Evolutionary conservation across 139 green algal species (phyloP).

Genomic region (Penium margaritaceum): DNA sequence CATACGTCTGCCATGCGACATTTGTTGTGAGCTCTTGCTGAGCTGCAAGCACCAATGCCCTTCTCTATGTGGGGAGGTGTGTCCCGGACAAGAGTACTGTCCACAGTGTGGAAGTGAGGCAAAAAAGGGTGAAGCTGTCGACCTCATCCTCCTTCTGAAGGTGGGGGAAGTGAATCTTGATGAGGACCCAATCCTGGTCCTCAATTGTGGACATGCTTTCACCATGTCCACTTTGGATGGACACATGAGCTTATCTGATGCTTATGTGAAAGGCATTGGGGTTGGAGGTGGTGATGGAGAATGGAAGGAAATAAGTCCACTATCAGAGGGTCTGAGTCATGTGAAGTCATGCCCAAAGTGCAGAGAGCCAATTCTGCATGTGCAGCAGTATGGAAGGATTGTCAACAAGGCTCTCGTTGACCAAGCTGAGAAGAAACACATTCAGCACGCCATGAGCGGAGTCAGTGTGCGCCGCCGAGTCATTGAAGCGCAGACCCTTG

Average conservation of each 20-base stretch:
- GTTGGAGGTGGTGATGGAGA: no score
- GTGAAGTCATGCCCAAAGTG: slow-evolving; percentile 42
- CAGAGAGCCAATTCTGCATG: slow-evolving; percentile 13
- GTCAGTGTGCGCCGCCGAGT: no score
- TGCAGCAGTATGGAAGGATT: slow-evolving; percentile 43
- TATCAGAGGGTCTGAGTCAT: no score
- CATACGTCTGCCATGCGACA: slow-evolving; percentile 60
- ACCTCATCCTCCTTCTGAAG: slow-evolving; percentile 48
- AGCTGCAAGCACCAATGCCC: slow-evolving; percentile 57
- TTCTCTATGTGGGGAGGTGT: slow-evolving; percentile 54
- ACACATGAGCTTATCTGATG: slow-evolving; percentile 10
- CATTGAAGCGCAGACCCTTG: no score
- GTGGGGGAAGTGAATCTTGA: slow-evolving; percentile 49
- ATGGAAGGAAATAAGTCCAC: no score
- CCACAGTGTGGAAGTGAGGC: slow-evolving; percentile 15
- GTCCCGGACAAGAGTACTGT: slow-evolving; percentile 43
- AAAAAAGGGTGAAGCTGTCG: slow-evolving; percentile 42
- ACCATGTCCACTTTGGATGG: slow-evolving; percentile 39
- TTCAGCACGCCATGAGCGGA: neutral
- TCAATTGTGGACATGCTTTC: slow-evolving; percentile 56
- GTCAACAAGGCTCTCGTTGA: slow-evolving; percentile 44
- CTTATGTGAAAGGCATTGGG: no score
- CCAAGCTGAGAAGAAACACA: slow-evolving; percentile 34
- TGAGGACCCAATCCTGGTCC: slow-evolving; percentile 55
- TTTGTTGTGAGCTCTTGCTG: slow-evolving; percentile 51